Percentiles rank a stretch among this genome's conserved stretches.
These are phyloP conservation scores for Wickerhamiella cacticola DNA, from an alignment of 805 yeast genomes.

Conservation along the genomic window DNA sequence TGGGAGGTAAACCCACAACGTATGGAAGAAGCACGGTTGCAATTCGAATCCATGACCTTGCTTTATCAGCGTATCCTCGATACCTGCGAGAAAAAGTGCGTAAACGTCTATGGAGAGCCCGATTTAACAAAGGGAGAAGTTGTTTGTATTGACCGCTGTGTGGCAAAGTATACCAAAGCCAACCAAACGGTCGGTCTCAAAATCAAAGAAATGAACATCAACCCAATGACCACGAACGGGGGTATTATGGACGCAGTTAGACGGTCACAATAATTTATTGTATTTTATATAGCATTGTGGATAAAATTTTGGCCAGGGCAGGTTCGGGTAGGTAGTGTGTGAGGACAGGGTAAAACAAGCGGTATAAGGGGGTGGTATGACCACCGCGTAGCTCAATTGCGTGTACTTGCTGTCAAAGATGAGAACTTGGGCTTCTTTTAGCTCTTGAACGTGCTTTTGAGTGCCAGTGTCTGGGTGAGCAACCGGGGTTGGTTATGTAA, in stretches of 20 bases:
- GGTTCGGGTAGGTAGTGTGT: too few species aligned
- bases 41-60: slow-evolving; percentile 25
- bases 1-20: slow-evolving; percentile 26
- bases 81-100: slow-evolving; percentile 63
- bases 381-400: too few species aligned
- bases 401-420: too few species aligned
- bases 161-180: slow-evolving; percentile 65
- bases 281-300: neutral
- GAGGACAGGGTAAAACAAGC: too few species aligned
- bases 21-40: slow-evolving; percentile 28
- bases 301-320: neutral
- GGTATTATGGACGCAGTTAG: slow-evolving; percentile 1
- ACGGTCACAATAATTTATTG: slow-evolving; percentile 1
- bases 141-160: slow-evolving; percentile 77
- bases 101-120: slow-evolving; percentile 72
- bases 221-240: slow-evolving; percentile 10
- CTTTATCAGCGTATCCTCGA: slow-evolving; percentile 36
- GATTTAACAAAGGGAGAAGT: slow-evolving; percentile 78
- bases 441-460: too few species aligned
- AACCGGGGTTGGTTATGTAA: too few species aligned
- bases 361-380: too few species aligned
- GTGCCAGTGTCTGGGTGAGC: too few species aligned
- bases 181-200: slow-evolving; percentile 33
- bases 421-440: too few species aligned
- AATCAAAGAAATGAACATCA: slow-evolving; percentile 38